Conservation (phyloP, 1,139 yeast species). For the Diutina ranongensis region DNA sequence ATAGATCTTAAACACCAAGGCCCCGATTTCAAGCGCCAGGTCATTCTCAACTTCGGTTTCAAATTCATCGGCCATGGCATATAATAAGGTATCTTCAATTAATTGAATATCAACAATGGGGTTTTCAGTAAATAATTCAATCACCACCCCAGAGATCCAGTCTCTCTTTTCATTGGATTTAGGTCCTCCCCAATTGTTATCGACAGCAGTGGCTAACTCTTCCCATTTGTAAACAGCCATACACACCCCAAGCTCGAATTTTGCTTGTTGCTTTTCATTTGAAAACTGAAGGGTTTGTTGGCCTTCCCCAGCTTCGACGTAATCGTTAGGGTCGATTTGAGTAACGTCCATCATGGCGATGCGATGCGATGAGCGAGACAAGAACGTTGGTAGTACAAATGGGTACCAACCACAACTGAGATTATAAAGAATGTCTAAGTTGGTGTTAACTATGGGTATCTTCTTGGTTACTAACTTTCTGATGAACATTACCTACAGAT, state of each 20-base stretch:
- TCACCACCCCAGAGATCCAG: constrained; percentile 79
- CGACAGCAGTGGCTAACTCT: constrained; percentile 82
- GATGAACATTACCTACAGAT: too few species aligned
- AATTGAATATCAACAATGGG: constrained; percentile 60
- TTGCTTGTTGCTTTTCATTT: constrained; percentile 62
- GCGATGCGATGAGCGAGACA: not conserved
- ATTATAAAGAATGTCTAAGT: too few species aligned
- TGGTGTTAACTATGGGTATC: too few species aligned
- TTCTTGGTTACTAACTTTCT: too few species aligned
- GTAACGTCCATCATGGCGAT: not conserved
- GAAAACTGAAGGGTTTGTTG: constrained; percentile 33
- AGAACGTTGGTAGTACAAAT: too few species aligned
- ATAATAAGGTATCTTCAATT: constrained; percentile 74
- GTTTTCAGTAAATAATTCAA: constrained; percentile 58
- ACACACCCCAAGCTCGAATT: constrained; percentile 88
- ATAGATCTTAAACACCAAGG: constrained; percentile 52
- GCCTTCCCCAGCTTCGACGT: constrained; percentile 29
- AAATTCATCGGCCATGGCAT: constrained; percentile 92
- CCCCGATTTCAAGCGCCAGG: constrained; percentile 68
- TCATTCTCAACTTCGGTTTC: constrained; percentile 84
- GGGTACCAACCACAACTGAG: too few species aligned
- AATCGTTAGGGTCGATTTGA: constrained; percentile 39
- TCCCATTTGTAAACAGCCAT: constrained; percentile 88
- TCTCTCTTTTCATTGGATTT: constrained; percentile 85
- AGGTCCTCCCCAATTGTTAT: constrained; percentile 94